phyloP scores from a whole-genome alignment of 148 eudicot species.

The Amaranthus hypochondriacus region DNA sequence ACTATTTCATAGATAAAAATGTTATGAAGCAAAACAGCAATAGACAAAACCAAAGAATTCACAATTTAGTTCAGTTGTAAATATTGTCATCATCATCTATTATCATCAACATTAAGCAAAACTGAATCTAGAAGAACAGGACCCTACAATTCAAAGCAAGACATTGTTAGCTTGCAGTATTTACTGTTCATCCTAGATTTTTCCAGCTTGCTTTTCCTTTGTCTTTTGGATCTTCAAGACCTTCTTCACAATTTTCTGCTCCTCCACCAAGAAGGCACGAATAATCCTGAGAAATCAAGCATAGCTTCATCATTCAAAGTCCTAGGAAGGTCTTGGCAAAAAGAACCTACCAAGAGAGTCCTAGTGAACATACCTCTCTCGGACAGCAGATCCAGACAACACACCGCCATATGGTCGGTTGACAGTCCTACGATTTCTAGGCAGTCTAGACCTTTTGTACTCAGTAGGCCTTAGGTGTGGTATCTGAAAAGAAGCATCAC shows the following conservation, averaged over 20 bases:
- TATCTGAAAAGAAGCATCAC: constrained; percentile 34
- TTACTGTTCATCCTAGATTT: constrained; percentile 15
- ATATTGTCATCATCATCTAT: no score
- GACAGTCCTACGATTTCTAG: constrained; percentile 72
- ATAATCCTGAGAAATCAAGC: constrained; percentile 41
- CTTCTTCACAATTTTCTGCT: constrained; percentile 81
- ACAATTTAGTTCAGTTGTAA: no score
- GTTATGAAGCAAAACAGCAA: no score
- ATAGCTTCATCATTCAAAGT: neutral
- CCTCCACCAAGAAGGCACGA: constrained; percentile 68
- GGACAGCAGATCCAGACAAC: constrained; percentile 60
- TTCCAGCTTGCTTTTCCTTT: constrained; percentile 58
- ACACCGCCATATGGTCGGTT: constrained; percentile 84
- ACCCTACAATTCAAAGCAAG: no score
- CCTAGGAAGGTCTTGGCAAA: neutral
- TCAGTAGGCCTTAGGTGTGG: constrained; percentile 79
- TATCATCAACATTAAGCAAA: no score
- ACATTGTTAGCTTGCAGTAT: no score
- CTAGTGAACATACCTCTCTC: constrained; percentile 45
- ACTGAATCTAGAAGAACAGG: no score
- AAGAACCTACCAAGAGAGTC: neutral
- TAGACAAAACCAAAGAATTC: no score
- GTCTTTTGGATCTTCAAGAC: constrained; percentile 78
- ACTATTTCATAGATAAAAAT: no score
- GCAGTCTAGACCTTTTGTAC: constrained; percentile 62